Evolutionary conservation across 345 rosid species (phyloP), one percentile per base, ranked within the genome.

Genomic region (Garcia nutans): DNA sequence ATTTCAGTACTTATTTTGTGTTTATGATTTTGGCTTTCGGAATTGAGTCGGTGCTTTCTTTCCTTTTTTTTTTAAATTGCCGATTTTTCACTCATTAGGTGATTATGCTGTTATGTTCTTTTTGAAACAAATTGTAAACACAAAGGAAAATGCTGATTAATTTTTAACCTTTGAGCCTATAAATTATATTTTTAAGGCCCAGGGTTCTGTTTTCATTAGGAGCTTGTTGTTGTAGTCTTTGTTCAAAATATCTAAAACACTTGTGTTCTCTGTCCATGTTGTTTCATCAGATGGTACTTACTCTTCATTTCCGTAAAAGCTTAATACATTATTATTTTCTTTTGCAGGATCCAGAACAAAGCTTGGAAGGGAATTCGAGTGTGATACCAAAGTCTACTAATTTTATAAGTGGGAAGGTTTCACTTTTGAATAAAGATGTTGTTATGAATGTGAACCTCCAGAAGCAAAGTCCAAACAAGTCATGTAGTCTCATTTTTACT

Each of bases 391-490:
- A 66, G 75, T 79, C 71, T 67, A n/a, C 65, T 49, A 24, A 9
- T 22, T 72, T 68, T 31, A 75, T 73, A 73, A 74, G 76, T 1
- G 97, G 88, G 55, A 77, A 74, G 3, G 84, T 79, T 65, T 86
- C 92, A 2, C 91, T 92, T 76, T 65, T 93, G 82, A 82, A 75
- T 63, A 82, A 66, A 72, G 93, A 90, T 68, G 81, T 82, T 12
- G 81, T 86, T 28, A 86, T 84, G 91, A 82, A 88, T 15, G 78
- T 81, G 71, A 84, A 77, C 73, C 84, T 59, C 75, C 23, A 82
- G 85, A 80, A 84, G 81, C 41, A 5, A 62, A 84, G 77, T 86
- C 84, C 81, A 28, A 84, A 80, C 79, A 85, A 74, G 73, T 81
- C 89, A 5, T 85, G 86, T 49, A 64, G 79, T 57, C 84, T 71